Base-by-base conservation (phyloP, 2,329 filamentous ascomycete species). In the Colletotrichum nymphaeae region DNA sequence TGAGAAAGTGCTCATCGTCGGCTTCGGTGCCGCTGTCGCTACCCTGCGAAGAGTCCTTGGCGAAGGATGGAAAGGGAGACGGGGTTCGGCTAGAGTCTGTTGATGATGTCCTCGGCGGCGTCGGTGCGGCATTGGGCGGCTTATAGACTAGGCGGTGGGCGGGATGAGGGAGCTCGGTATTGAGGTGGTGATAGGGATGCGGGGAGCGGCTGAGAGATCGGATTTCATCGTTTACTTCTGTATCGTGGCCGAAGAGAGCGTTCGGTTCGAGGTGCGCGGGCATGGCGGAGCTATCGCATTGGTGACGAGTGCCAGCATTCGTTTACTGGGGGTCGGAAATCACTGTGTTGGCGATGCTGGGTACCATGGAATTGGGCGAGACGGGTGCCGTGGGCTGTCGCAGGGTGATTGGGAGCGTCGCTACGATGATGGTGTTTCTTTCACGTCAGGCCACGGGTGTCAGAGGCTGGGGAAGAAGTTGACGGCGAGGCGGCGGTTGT, bases 1-100 rank as follows among this genome's bases (percentile, higher is more conserved):
- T 97, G 69, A 98, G 86, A 77, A 96, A 92, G 75, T 95, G 93
- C 82, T 98, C 96, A 84, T 98, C 96, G 78, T 98, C 96, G 52
- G 96, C 96, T 81, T 98, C 96, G 22, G 95, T 97, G 28, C 96
- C 96, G 81, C 95, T 98, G 77, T 98, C 95, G 81, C 94, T 98
- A 12, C 90, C 90, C 2, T 91, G 88, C 1, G 88, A 87, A 5
- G 89, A 90, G 64, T 89, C 88, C 75, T 86, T 87, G 71, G 84
- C 81, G 75, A 85, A 83, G 57, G 78, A 74, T 8, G 81, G 78
- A 46, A 79, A 76, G 4, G 77, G 73, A 30, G 77, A 76, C 12
- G 69, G 73, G 6, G 76, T 73, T 32, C 75, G 70, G 62, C 64
- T 74, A 74, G 70, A 78, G 76, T 73, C 76, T 60, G 73, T 77